Percentiles rank a stretch among this genome's conserved stretches.
Evolutionary conservation across 179 eudicot genomes (phyloP).

Genomic region (Silene noctiflora): DNA sequence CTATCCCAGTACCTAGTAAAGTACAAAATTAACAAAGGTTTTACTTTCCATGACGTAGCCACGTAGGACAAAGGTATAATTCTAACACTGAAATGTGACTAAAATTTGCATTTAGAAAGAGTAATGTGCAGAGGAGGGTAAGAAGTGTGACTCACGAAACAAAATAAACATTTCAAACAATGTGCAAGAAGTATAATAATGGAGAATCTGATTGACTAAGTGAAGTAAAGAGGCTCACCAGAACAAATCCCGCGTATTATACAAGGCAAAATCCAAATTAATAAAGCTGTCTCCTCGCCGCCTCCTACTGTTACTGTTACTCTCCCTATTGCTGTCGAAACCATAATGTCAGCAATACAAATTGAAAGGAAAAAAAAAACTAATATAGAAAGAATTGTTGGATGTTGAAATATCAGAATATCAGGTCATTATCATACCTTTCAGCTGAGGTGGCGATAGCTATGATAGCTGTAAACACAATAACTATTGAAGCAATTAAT

Average conservation of each 20-base stretch:
- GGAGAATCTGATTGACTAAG: not conserved
- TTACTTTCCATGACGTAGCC: not conserved
- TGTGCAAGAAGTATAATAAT: not conserved
- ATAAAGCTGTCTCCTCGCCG: constrained; percentile 73
- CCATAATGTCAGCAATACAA: not conserved
- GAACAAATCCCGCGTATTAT: constrained; percentile 58
- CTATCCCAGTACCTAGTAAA: constrained; percentile 89
- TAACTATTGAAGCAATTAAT: constrained; percentile 81
- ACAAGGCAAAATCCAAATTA: constrained; percentile 55
- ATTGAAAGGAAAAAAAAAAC: too few species aligned
- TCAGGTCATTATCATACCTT: constrained; percentile 42
- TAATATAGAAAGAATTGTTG: not conserved
- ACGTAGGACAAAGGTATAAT: not conserved
- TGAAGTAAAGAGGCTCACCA: constrained; percentile 48
- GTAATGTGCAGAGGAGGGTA: not conserved
- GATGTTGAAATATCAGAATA: not conserved
- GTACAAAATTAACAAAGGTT: constrained; percentile 3
- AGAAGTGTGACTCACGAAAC: not conserved
- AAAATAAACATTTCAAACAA: too few species aligned
- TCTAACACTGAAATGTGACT: not conserved
- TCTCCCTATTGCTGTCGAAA: constrained; percentile 44
- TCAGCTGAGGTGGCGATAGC: constrained; percentile 63
- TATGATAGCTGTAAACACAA: constrained; percentile 85
- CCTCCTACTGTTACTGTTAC: constrained; percentile 70
- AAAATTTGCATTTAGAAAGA: not conserved